Evolutionary conservation across 148 eudicot species (phyloP).

Genomic region (Hydrangea macrophylla): DNA sequence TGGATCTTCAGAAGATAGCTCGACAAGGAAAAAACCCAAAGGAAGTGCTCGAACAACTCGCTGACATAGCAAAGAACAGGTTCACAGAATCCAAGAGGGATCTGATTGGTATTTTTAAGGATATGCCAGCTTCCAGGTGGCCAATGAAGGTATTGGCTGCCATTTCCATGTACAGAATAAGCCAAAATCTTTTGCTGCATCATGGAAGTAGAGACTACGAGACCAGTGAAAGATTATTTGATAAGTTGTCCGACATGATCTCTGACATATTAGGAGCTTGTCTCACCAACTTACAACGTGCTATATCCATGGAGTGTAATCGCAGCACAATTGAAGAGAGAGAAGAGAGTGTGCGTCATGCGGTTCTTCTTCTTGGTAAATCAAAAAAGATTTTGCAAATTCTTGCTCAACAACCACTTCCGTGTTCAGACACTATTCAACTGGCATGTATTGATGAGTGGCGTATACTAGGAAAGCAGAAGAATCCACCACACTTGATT

Average conservation of each 20-base stretch:
- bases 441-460: slow-evolving; percentile 36
- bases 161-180: slow-evolving; percentile 48
- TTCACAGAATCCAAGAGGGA: slow-evolving; percentile 28
- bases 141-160: slow-evolving; percentile 47
- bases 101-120: slow-evolving; percentile 17
- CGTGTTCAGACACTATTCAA: slow-evolving; percentile 26
- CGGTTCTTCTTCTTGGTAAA: slow-evolving; percentile 43
- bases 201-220: slow-evolving; percentile 13
- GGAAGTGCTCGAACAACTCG: slow-evolving; percentile 33
- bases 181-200: slow-evolving; percentile 33
- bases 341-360: slow-evolving; percentile 34
- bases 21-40: slow-evolving; percentile 20
- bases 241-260: slow-evolving; percentile 35
- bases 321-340: slow-evolving; percentile 41
- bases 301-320: slow-evolving; percentile 38
- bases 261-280: slow-evolving; percentile 39
- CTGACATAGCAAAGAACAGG: slow-evolving; percentile 30
- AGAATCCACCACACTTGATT: not conserved
- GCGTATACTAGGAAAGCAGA: slow-evolving; percentile 28
- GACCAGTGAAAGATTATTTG: slow-evolving; percentile 26
- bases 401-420: slow-evolving; percentile 22
- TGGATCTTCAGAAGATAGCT: slow-evolving; percentile 36
- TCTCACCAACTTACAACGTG: slow-evolving; percentile 32
- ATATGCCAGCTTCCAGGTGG: slow-evolving; percentile 38
- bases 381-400: slow-evolving; percentile 35